Conservation (phyloP, 2,329 filamentous ascomycete species). For the Colletotrichum tropicale region DNA sequence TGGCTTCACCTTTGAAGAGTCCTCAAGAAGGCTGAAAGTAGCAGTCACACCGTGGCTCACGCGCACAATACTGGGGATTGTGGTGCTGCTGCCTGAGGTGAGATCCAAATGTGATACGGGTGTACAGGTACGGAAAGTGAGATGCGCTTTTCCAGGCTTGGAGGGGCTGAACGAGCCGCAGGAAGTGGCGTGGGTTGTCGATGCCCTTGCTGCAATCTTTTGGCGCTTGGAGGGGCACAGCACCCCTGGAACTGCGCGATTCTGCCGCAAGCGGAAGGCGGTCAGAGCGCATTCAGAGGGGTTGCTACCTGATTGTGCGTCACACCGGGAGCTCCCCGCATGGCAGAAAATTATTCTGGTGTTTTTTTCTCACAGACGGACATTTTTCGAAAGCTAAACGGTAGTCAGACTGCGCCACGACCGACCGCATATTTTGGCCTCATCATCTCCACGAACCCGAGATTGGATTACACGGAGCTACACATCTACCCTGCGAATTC, state of each 20-base stretch:
- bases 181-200: neutral
- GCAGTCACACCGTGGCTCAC: neutral
- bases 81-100: neutral
- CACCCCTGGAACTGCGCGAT: neutral
- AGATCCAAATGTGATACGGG: neutral
- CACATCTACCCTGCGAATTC: neutral
- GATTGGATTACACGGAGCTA: neutral
- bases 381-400: neutral
- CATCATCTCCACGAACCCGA: neutral
- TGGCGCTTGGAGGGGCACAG: conserved; percentile 2
- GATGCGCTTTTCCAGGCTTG: neutral
- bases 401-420: neutral
- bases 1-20: neutral
- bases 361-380: neutral
- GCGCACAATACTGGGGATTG: neutral
- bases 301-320: conserved; percentile 7
- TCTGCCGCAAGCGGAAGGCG: neutral
- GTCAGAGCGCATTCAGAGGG: neutral
- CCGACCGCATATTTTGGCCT: conserved; percentile 1
- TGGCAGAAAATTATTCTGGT: conserved; percentile 21
- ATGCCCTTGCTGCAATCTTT: neutral
- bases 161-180: neutral
- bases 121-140: neutral
- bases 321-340: conserved; percentile 14
- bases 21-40: neutral